Base-by-base conservation (phyloP, 1,139 yeast genomes). In the Sugiyamaella japonica region DNA sequence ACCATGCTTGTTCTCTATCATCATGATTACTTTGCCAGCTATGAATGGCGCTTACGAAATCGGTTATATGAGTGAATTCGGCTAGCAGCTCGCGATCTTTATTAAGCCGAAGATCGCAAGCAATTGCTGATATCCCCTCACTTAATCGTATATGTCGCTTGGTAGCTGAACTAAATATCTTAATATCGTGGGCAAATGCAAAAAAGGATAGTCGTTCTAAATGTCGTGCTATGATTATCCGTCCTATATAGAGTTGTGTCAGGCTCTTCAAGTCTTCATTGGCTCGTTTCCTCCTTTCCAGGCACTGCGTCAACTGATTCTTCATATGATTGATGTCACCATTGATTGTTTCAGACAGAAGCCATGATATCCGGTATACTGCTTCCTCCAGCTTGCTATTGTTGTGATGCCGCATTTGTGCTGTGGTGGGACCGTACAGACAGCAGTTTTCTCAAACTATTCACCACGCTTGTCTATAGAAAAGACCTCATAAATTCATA, bases 141-240 rank as follows among this genome's bases (percentile, higher is more conserved):
- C 13, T 34, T 13, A 53, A 47, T 12, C 39, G 37, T 20, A 37
- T 4, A 20, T 40, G 15, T 39, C 38, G 41, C 3, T 36, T 16
- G 8, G 42, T 23, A 15, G 13, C 7, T 23, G 40, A 7, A 16
- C 12, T 40, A 40, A 7, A 8, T 36, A 45, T 37, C 15, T 20
- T 45, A 12, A 25, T 44, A 29, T 53, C 56, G 7, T 50, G 44
- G 7, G 56, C 56, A 41, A 40, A 50, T 45, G 56, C 48, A 36
- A 53, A 53, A 29, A 16, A 42, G 16, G 56, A 42, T 15, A 53
- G 28, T 29, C 56, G 44, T 20, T 53, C 49, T 38, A 54, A 32
- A 32, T 48, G 55, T 34, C 41, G 41, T 23, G 57, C 52, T 29
- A 48, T 23, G 9, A 54, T 37, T 17, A 16, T 15, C 23, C 57